Conservation (phyloP, 768 basidiomycete genomes). For the Suillus fuscotomentosus region DNA sequence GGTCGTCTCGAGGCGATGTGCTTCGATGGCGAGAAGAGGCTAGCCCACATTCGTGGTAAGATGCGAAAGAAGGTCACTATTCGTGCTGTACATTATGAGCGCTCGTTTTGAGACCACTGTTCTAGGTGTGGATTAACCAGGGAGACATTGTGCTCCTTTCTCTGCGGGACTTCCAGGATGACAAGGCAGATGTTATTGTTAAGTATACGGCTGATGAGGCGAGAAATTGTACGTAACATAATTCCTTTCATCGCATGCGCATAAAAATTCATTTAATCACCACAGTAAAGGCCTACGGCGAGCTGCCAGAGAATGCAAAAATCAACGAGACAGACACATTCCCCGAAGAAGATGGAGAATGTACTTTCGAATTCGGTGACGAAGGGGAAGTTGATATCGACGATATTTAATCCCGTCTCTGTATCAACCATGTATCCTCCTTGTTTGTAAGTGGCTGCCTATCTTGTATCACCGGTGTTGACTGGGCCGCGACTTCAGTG, state of each 20-base stretch:
- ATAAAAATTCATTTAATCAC: slow-evolving; percentile 10
- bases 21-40: slow-evolving; percentile 96
- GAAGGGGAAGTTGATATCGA: slow-evolving; percentile 89
- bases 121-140: slow-evolving; percentile 97
- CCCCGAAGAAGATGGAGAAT: slow-evolving; percentile 88
- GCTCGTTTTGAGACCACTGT: slow-evolving; percentile 8
- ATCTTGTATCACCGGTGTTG: slow-evolving; percentile 1
- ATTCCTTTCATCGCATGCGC: not conserved
- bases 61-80: slow-evolving; percentile 94
- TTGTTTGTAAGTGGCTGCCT: slow-evolving; percentile 14
- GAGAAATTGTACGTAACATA: slow-evolving; percentile 57
- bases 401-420: slow-evolving; percentile 59
- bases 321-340: slow-evolving; percentile 96
- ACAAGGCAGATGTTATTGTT: slow-evolving; percentile 98
- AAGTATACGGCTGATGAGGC: slow-evolving; percentile 98
- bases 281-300: slow-evolving; percentile 94
- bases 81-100: not conserved
- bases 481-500: slow-evolving; percentile 7
- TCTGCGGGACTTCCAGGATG: slow-evolving; percentile 97
- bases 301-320: slow-evolving; percentile 93
- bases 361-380: slow-evolving; percentile 87
- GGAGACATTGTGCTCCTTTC: slow-evolving; percentile 95
- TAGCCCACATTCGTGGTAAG: slow-evolving; percentile 98
- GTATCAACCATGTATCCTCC: slow-evolving; percentile 7
- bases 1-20: slow-evolving; percentile 94